A percentile compares a stretch with the other conserved stretches of the same genome.
Conservation (phyloP, 2,329 filamentous ascomycete genomes). For the Fusarium miscanthi region DNA sequence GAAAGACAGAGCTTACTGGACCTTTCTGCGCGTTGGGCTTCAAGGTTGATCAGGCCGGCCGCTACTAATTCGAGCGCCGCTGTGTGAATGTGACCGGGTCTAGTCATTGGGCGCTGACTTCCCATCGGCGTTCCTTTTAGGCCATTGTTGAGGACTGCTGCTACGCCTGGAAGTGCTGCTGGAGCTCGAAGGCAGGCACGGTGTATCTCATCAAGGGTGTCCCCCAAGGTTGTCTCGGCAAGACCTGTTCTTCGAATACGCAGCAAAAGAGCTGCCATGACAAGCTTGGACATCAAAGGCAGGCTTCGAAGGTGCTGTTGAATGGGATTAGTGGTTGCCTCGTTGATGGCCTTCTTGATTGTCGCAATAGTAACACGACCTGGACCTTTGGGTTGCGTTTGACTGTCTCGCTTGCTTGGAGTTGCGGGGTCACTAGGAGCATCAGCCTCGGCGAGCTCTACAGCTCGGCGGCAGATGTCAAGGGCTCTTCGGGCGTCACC, state of each 20-base stretch:
- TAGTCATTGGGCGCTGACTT: slow-evolving; percentile 47
- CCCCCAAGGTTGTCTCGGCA: slow-evolving; percentile 86
- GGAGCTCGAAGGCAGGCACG: slow-evolving; percentile 51
- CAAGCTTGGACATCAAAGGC: slow-evolving; percentile 83
- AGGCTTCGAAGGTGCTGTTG: slow-evolving; percentile 88
- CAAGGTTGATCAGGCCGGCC: slow-evolving; percentile 87
- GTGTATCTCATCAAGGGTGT: slow-evolving; percentile 82
- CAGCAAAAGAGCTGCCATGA: slow-evolving; percentile 84
- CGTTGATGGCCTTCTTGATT: slow-evolving; percentile 92
- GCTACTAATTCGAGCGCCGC: slow-evolving; percentile 87
- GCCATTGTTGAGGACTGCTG: slow-evolving; percentile 49
- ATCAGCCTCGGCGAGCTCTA: slow-evolving; percentile 91
- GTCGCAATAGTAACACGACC: slow-evolving; percentile 87
- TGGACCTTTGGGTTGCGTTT: slow-evolving; percentile 42
- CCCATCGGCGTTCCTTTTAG: slow-evolving; percentile 43
- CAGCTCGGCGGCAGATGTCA: slow-evolving; percentile 93
- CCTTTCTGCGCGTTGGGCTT: slow-evolving; percentile 82
- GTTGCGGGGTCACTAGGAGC: slow-evolving; percentile 62
- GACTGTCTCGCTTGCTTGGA: slow-evolving; percentile 66
- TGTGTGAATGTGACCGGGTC: slow-evolving; percentile 64
- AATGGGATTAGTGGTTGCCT: slow-evolving; percentile 91
- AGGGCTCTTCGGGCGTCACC: slow-evolving; percentile 92
- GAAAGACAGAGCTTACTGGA: slow-evolving; percentile 88
- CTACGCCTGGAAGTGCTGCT: slow-evolving; percentile 52
- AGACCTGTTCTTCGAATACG: slow-evolving; percentile 85